Conservation (phyloP, 2,329 filamentous ascomycete genomes). For the Hypocrella siamensis region DNA sequence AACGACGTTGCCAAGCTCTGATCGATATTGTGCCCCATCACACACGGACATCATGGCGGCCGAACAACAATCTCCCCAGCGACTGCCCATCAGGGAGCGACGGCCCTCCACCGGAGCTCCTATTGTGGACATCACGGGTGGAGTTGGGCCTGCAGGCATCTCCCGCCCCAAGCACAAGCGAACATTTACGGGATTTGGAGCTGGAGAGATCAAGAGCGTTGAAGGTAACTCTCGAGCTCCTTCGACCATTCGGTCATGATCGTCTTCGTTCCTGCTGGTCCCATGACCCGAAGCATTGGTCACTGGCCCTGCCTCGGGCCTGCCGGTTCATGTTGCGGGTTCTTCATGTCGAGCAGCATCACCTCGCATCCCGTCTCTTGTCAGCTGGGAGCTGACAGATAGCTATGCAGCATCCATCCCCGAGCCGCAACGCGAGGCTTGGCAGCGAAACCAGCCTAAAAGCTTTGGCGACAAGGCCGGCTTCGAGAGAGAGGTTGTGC, state of each 20-base stretch:
- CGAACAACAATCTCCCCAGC: conserved; percentile 17
- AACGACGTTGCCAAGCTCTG: too few species aligned
- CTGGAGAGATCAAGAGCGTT: conserved; percentile 81
- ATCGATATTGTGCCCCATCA: background rate
- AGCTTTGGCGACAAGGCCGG: conserved; percentile 68
- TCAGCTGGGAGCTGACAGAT: background rate
- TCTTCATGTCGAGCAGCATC: background rate
- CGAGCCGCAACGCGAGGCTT: conserved; percentile 72
- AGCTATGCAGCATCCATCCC: conserved; percentile 58
- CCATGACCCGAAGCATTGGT: too few species aligned
- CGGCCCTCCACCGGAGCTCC: conserved; percentile 70
- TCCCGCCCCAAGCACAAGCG: conserved; percentile 89
- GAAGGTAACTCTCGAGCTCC: conserved; percentile 44
- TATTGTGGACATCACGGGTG: conserved; percentile 72
- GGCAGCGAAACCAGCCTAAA: conserved; percentile 45
- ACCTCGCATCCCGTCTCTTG: background rate
- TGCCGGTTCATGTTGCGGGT: too few species aligned
- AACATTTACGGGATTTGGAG: conserved; percentile 87
- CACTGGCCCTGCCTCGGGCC: too few species aligned
- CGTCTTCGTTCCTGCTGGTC: background rate
- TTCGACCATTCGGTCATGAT: background rate
- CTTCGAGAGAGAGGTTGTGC: conserved; percentile 76
- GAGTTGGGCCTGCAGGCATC: conserved; percentile 73
- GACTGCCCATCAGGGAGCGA: conserved; percentile 50
- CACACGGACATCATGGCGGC: conserved; percentile 14